Evolutionary conservation across 2,329 filamentous ascomycete genomes (phyloP), one percentile per base, ranked within the genome.

Genomic region (Aspergillus costaricaensis): DNA sequence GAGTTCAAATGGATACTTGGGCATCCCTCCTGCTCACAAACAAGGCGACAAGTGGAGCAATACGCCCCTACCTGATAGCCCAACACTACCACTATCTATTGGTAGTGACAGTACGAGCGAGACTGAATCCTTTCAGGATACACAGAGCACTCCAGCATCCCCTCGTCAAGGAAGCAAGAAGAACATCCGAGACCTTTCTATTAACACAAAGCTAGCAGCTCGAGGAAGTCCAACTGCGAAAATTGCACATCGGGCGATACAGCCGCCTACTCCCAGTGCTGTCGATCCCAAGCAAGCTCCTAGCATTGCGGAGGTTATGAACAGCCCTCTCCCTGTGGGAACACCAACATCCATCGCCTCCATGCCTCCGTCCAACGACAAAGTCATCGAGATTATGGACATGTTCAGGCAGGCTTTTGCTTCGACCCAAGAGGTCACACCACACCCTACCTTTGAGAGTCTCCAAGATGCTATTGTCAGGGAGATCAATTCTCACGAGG

Each of bases 401-500:
- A 65, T 79, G 63, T 77, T 79, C 54, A 75, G 67, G 54, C 74
- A 77, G 64, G 75, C 76, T 5, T 77, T 74, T 49, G 65, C 55
- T 38, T 71, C 75, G 2, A 68, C 68, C 6, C 70, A 72, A 49
- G 61, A 58, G 8, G 56, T 69, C 7, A 72, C 66, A n/a, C 62
- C 72, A 2, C 68, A 75, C 48, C 72, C 77, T 14, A 77, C 75
- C 1, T 77, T 76, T 56, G 77, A 79, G 61, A 74, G 73, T 5
- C 65, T 79, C 14, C 76, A 79, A 59, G 77, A 79, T 66, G 72
- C 76, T 15, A 79, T 79, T 41, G 67, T 79, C 32, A 75, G 77
- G 9, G 77, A 79, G 58, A 77, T 79, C 54, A 79, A 79, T 57
- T 79, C 75, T 3, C 77, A 79, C 51, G 77, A 79, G 57, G 77